Base-by-base conservation (phyloP, 2,329 filamentous ascomycete genomes). In the Neurospora sp. region DNA sequence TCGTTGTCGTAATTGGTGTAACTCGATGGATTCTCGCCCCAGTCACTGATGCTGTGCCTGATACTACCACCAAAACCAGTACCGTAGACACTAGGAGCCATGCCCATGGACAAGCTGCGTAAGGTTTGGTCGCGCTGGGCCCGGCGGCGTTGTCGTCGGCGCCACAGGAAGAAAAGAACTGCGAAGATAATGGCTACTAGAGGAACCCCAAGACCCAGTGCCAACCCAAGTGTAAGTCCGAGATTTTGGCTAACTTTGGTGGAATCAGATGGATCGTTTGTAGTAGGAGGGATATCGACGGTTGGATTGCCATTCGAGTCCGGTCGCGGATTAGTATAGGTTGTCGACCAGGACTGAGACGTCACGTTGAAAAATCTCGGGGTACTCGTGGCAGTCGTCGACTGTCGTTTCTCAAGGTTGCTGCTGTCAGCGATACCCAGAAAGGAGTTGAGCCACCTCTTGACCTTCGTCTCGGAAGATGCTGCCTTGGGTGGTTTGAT, bases 121-220 rank as follows among this genome's bases (percentile, higher is more conserved):
- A 87, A 81, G 0, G 83, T 80, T 3, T 83, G 80, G 52, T 88
- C 82, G 6, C 81, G 79, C 12, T 75, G 74, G 4, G 75, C 78
- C 28, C 71, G 74, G 43, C 71, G 52, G 46, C 66, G 74, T 72
- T 83, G 83, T n/a, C 82, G 81, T 39, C 80, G 82, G 69, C 85
- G 87, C 70, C 84, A 83, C 69, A 86, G 81, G 69, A 80, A 83
- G 23, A 85, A 69, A 6, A 73, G 36, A 1, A 66, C 66, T 0
- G 86, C 40, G 1, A 85, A 73, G 0, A 87, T 33, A 2, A 85
- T 72, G 0, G 84, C 79, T 0, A 88, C 71, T 2, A 87, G 80
- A 0, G 85, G 80, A 1, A 90, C 76, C 1, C 89, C 90, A 1
- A 93, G 78, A 1, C 90, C 89, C 1, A 92, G 77, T 11, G 28